Conservation (phyloP, 78 protist species). For the Ministeria vibrans region DNA sequence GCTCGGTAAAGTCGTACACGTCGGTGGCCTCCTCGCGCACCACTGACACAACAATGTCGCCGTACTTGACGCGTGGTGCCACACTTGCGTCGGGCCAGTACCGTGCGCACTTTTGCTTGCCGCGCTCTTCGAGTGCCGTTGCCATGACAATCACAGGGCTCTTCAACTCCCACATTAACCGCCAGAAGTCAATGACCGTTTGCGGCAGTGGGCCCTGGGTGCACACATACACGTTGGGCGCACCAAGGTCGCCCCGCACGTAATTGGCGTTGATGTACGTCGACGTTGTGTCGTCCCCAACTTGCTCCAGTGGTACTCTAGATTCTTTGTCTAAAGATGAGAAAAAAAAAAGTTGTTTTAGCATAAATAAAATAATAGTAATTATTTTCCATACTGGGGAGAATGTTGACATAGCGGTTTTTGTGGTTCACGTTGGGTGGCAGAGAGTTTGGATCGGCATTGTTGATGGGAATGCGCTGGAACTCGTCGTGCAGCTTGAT, state of each 20-base stretch:
- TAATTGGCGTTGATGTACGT: slow-evolving; percentile 43
- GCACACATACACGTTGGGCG: slow-evolving; percentile 34
- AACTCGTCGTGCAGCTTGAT: no score
- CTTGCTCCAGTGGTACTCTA: neutral
- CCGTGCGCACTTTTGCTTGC: slow-evolving; percentile 14
- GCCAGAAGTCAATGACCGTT: slow-evolving; percentile 55
- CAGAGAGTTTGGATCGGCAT: no score
- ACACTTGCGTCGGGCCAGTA: slow-evolving; percentile 39
- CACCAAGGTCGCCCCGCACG: slow-evolving; percentile 5
- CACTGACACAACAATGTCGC: neutral
- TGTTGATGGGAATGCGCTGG: no score
- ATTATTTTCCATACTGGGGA: neutral
- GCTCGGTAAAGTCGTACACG: neutral
- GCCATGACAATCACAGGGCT: slow-evolving; percentile 42
- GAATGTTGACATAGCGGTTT: slow-evolving; percentile 36
- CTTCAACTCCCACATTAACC: slow-evolving; percentile 41
- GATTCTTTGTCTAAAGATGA: neutral
- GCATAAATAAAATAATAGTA: neutral
- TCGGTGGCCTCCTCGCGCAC: neutral
- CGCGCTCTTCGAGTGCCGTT: slow-evolving; percentile 24
- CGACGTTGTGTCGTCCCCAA: neutral
- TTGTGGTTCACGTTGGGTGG: no score
- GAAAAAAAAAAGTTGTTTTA: neutral
- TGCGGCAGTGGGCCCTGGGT: slow-evolving; percentile 51
- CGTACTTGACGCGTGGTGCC: neutral